Conservation (phyloP, 768 basidiomycete genomes). For the Goffeauzyma gilvescens region DNA sequence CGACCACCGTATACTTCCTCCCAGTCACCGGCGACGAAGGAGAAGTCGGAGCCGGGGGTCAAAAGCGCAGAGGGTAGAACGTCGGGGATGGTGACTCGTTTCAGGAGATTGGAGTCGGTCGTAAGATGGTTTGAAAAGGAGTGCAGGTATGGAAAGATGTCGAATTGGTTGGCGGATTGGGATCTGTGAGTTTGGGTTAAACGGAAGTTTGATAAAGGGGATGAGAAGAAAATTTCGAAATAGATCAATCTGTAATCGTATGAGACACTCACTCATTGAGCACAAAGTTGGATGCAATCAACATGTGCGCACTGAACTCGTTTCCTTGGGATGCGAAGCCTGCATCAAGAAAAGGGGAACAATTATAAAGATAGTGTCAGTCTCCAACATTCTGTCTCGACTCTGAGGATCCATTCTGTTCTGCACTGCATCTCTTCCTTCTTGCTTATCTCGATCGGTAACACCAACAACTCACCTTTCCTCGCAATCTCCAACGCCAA, state of each 20-base stretch:
- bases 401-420: not conserved
- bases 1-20: conserved; percentile 62
- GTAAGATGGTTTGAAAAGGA: conserved; percentile 67
- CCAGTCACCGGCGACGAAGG: conserved; percentile 83
- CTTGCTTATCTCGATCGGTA: too few species aligned
- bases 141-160: conserved; percentile 75
- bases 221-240: too few species aligned
- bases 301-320: conserved; percentile 90
- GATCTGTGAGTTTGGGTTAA: too few species aligned
- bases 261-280: conserved; percentile 65
- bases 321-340: conserved; percentile 85
- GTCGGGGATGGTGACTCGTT: conserved; percentile 57
- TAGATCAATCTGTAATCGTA: too few species aligned
- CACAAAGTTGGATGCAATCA: conserved; percentile 70
- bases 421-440: too few species aligned
- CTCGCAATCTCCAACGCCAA: conserved; percentile 73
- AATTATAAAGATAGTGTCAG: too few species aligned
- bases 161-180: conserved; percentile 46
- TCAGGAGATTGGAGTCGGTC: conserved; percentile 42
- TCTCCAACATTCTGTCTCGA: too few species aligned
- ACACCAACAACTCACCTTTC: conserved; percentile 45
- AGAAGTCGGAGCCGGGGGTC: conserved; percentile 32
- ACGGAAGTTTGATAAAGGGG: too few species aligned
- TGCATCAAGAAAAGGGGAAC: too few species aligned
- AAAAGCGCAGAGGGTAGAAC: conserved; percentile 56